phyloP scores from a whole-genome alignment of 495 filamentous ascomycete species.

The Amniculicola lignicola region DNA sequence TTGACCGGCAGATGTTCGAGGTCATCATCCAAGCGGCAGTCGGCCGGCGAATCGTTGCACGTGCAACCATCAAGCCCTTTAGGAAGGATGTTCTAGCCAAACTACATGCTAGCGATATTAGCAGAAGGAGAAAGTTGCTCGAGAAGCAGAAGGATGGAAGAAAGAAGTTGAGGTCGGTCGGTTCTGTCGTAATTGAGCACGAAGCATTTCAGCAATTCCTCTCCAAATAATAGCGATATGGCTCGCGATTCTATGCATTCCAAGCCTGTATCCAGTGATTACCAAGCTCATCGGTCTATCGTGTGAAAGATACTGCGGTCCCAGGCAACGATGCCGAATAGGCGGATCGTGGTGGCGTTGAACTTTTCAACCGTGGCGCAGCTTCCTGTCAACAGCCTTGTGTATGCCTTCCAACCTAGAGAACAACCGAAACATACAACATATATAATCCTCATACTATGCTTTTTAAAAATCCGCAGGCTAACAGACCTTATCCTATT shows the following conservation, averaged over 20 bases:
- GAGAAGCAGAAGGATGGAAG: slow-evolving; percentile 97
- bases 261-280: not conserved
- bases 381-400: too few species aligned
- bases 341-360: too few species aligned
- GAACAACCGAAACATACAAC: too few species aligned
- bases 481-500: too few species aligned
- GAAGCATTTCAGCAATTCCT: slow-evolving; percentile 91
- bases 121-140: slow-evolving; percentile 76
- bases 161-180: slow-evolving; percentile 73
- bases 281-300: not conserved
- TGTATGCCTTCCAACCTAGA: too few species aligned
- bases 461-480: too few species aligned
- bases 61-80: slow-evolving; percentile 95
- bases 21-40: slow-evolving; percentile 90
- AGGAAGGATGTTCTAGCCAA: slow-evolving; percentile 92
- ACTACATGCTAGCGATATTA: slow-evolving; percentile 86
- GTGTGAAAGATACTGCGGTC: not conserved
- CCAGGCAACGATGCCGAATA: not conserved
- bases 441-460: too few species aligned
- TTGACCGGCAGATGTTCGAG: slow-evolving; percentile 94
- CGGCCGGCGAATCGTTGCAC: slow-evolving; percentile 77
- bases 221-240: slow-evolving; percentile 51
- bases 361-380: too few species aligned
- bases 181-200: slow-evolving; percentile 87
- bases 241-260: not conserved